phyloP scores from a whole-genome alignment of 176 grass and related monocot genomes.

The Saccharum spontaneum region DNA sequence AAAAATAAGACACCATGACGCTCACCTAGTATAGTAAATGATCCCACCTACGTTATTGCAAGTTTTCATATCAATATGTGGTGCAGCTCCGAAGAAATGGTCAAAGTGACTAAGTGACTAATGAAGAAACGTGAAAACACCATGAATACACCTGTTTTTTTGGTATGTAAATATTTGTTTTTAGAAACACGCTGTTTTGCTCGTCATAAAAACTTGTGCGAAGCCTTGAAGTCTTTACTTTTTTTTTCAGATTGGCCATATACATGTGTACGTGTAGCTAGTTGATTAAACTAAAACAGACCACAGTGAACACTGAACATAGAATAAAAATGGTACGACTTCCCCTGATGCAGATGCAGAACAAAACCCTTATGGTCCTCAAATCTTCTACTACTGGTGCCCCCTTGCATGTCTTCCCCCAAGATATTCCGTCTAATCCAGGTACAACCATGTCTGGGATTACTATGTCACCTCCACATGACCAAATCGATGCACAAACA shows the following conservation, averaged over 20 bases:
- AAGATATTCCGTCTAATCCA: slow-evolving; percentile 90
- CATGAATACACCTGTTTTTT: background rate
- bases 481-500: slow-evolving; percentile 47
- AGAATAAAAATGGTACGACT: slow-evolving; percentile 33
- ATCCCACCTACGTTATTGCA: background rate
- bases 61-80: background rate
- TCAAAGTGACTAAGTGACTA: background rate
- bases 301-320: slow-evolving; percentile 9
- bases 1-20: background rate
- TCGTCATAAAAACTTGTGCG: background rate
- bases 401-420: slow-evolving; percentile 56
- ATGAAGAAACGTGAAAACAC: background rate
- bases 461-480: slow-evolving; percentile 72
- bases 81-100: background rate
- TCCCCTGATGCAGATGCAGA: slow-evolving; percentile 14
- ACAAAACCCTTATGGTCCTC: slow-evolving; percentile 10
- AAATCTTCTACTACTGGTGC: slow-evolving; percentile 51
- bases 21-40: background rate
- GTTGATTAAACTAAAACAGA: slow-evolving; percentile 37
- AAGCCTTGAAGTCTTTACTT: background rate
- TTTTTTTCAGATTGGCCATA: background rate
- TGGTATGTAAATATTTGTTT: background rate
- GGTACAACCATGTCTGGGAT: slow-evolving; percentile 57
- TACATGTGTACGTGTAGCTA: slow-evolving; percentile 5
- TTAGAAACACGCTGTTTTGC: background rate